Evolutionary conservation across 805 yeast genomes (phyloP).

Genomic region (Zygoascus biomembranicola): DNA sequence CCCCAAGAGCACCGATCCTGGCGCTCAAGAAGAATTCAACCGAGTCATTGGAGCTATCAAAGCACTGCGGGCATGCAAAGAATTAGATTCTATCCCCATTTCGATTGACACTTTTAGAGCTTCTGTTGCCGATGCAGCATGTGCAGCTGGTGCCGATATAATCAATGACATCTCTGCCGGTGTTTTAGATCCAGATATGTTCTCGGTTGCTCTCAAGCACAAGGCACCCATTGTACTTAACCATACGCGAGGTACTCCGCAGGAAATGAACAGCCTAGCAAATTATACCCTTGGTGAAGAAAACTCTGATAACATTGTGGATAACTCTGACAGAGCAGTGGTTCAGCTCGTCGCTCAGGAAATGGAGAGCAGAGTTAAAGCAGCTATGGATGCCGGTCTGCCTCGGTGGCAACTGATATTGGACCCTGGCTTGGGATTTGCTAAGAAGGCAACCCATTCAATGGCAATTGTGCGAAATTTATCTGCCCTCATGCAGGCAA

Average conservation of each 20-base stretch:
- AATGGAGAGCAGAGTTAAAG: conserved; percentile 43
- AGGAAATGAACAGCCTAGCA: conserved; percentile 57
- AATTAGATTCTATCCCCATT: conserved; percentile 40
- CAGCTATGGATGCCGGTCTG: conserved; percentile 57
- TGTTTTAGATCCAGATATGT: conserved; percentile 55
- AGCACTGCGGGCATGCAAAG: conserved; percentile 42
- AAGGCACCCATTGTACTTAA: conserved; percentile 69
- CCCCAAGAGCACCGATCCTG: conserved; percentile 65
- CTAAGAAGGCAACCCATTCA: conserved; percentile 72
- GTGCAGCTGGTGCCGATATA: conserved; percentile 77
- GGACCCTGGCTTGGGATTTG: conserved; percentile 97
- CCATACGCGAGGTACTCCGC: conserved; percentile 79
- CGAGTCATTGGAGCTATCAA: conserved; percentile 66
- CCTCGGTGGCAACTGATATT: conserved; percentile 83
- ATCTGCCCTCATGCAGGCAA: conserved; percentile 8
- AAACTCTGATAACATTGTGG: conserved; percentile 9
- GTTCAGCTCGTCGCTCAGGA: conserved; percentile 59
- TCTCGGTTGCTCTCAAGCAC: conserved; percentile 55
- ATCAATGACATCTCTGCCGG: conserved; percentile 90
- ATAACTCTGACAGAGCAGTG: conserved; percentile 27
- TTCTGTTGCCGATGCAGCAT: conserved; percentile 59
- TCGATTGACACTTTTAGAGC: conserved; percentile 88
- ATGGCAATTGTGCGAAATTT: conserved; percentile 45
- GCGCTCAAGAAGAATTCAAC: conserved; percentile 54
- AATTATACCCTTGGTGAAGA: conserved; percentile 35